A percentile compares a stretch with the other conserved stretches of the same genome.
Evolutionary conservation across 495 filamentous ascomycete species (phyloP).

Genomic region (Viridothelium virens): DNA sequence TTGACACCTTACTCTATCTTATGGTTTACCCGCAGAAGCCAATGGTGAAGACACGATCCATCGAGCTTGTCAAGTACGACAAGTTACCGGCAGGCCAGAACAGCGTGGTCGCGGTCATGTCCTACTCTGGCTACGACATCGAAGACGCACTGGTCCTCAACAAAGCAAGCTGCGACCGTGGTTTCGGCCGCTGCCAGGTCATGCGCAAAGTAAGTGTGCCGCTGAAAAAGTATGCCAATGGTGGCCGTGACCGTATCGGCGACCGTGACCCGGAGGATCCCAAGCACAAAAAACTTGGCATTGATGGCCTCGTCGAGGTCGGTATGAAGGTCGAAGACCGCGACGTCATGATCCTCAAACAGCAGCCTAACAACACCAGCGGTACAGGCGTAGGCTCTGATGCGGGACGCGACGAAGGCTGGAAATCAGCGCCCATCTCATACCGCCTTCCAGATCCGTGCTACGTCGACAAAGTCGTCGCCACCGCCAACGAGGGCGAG

Average conservation of each 20-base stretch:
- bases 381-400: constrained; percentile 50
- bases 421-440: constrained; percentile 48
- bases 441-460: constrained; percentile 78
- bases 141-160: constrained; percentile 97
- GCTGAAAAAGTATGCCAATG: constrained; percentile 68
- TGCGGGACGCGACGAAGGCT: constrained; percentile 14
- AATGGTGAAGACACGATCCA: constrained; percentile 93
- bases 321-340: constrained; percentile 64
- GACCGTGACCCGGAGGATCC: constrained; percentile 54
- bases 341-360: constrained; percentile 83
- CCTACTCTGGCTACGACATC: constrained; percentile 98
- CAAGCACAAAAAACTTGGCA: constrained; percentile 64
- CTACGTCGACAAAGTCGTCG: constrained; percentile 90
- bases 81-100: constrained; percentile 95
- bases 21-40: constrained; percentile 98
- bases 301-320: constrained; percentile 75
- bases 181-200: constrained; percentile 93
- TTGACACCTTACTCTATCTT: constrained; percentile 90
- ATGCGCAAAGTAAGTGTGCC: constrained; percentile 49
- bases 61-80: constrained; percentile 95
- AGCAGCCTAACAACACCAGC: constrained; percentile 63
- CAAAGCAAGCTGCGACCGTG: constrained; percentile 87
- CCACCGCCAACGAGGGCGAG: constrained; percentile 76
- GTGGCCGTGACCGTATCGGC: constrained; percentile 63
- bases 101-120: constrained; percentile 97